Evolutionary conservation across 768 basidiomycete species (phyloP).

Genomic region (Piloderma croceum): DNA sequence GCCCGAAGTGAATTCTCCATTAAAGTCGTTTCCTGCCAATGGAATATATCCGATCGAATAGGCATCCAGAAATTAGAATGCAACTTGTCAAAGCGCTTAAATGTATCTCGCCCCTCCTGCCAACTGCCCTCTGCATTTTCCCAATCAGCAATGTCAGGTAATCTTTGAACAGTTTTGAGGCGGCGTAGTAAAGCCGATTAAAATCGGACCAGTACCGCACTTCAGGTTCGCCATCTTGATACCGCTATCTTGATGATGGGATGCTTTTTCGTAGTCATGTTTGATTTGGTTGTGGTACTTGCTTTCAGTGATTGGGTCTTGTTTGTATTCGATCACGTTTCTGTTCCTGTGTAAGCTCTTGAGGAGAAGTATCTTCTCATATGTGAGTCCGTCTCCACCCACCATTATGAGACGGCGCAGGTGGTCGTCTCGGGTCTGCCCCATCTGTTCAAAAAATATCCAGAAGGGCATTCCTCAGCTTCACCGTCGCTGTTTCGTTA

Average conservation of each 20-base stretch:
- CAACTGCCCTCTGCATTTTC: constrained; percentile 52
- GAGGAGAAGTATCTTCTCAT: too few relatives aligned
- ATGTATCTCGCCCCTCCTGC: constrained; percentile 46
- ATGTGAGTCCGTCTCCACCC: constrained; percentile 19
- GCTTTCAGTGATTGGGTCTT: too few relatives aligned
- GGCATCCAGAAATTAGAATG: too few relatives aligned
- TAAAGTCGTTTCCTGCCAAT: constrained; percentile 53
- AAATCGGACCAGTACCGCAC: constrained; percentile 50
- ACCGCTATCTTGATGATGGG: too few relatives aligned
- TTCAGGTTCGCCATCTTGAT: too few relatives aligned
- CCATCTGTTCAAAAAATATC: constrained; percentile 5
- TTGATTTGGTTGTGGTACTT: too few relatives aligned
- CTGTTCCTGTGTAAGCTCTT: too few relatives aligned
- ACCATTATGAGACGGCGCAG: constrained; percentile 11
- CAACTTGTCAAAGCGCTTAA: constrained; percentile 46
- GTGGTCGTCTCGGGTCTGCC: constrained; percentile 7
- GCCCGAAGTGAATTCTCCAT: constrained; percentile 66
- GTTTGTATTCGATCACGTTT: too few relatives aligned
- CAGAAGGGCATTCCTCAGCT: constrained; percentile 3
- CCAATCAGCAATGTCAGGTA: constrained; percentile 56
- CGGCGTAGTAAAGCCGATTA: constrained; percentile 50
- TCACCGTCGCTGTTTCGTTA: not conserved
- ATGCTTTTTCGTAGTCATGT: too few relatives aligned
- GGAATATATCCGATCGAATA: too few relatives aligned
- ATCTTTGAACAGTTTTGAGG: constrained; percentile 58